Conservation (phyloP, 1,139 yeast genomes). For the Pichia sp. region DNA sequence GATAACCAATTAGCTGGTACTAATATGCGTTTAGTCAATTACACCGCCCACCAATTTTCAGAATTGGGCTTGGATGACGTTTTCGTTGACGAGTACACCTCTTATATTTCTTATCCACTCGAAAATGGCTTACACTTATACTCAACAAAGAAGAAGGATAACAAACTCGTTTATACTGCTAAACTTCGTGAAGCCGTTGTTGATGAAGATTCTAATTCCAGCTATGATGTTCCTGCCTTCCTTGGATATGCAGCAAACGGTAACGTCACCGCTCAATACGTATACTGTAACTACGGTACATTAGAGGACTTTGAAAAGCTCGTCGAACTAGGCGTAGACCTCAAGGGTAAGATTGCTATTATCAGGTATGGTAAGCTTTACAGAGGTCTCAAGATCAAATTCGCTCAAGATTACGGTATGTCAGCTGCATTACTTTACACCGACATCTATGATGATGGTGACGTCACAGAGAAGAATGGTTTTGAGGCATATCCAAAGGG, state of each 20-base stretch:
- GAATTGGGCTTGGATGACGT: conserved; percentile 52
- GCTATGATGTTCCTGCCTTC: conserved; percentile 47
- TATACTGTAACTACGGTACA: conserved; percentile 59
- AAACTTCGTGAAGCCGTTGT: conserved; percentile 65
- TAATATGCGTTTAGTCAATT: conserved; percentile 53
- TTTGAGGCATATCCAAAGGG: conserved; percentile 57
- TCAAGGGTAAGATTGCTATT: conserved; percentile 49
- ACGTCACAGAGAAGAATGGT: conserved; percentile 41
- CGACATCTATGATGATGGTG: conserved; percentile 63
- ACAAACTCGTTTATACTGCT: conserved; percentile 43
- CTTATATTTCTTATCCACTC: conserved; percentile 55
- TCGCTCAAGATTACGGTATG: conserved; percentile 60
- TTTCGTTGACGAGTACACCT: conserved; percentile 48
- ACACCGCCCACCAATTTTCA: conserved; percentile 54
- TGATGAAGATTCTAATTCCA: conserved; percentile 62
- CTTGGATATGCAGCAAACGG: conserved; percentile 68
- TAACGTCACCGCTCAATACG: conserved; percentile 49
- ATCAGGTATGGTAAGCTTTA: conserved; percentile 54
- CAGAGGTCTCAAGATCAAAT: conserved; percentile 62
- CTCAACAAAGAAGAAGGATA: conserved; percentile 27
- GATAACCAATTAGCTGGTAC: conserved; percentile 72
- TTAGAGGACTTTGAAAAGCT: conserved; percentile 44
- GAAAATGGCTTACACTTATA: conserved; percentile 43
- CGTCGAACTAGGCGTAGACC: conserved; percentile 36
- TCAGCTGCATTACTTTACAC: conserved; percentile 52